A percentile compares a stretch with the other conserved stretches of the same genome.
These are phyloP conservation scores for Termitomyces sp. DNA, from an alignment of 768 basidiomycete genomes.

Conservation along the genomic window DNA sequence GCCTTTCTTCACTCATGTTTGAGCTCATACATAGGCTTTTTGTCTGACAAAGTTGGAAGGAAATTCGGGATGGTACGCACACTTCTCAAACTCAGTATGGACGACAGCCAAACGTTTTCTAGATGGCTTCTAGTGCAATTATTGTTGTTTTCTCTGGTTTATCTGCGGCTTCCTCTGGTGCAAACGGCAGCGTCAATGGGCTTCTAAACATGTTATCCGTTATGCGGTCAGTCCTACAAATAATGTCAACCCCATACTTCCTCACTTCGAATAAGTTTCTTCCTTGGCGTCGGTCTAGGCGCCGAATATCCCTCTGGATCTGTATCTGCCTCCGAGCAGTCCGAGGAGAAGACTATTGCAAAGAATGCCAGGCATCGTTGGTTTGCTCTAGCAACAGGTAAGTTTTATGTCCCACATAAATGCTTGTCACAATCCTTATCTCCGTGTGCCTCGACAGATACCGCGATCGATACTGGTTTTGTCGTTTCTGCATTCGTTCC, in stretches of 20 bases:
- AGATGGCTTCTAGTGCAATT: slow-evolving; percentile 80
- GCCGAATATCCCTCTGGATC: slow-evolving; percentile 89
- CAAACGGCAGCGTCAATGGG: slow-evolving; percentile 58
- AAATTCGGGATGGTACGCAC: slow-evolving; percentile 76
- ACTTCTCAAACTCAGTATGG: not conserved
- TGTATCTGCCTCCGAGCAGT: slow-evolving; percentile 83
- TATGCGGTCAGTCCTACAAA: slow-evolving; percentile 47
- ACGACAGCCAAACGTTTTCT: not conserved
- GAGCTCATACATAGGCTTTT: slow-evolving; percentile 33
- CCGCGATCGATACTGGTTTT: slow-evolving; percentile 82
- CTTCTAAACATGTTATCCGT: slow-evolving; percentile 72
- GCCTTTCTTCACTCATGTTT: not conserved
- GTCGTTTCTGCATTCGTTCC: slow-evolving; percentile 76
- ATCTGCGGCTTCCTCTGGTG: slow-evolving; percentile 79
- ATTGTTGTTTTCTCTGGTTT: slow-evolving; percentile 78
- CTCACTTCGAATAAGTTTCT: slow-evolving; percentile 43
- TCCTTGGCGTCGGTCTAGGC: slow-evolving; percentile 84
- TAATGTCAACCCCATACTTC: slow-evolving; percentile 9
- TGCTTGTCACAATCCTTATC: not conserved
- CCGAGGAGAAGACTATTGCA: slow-evolving; percentile 70
- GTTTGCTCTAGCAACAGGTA: slow-evolving; percentile 85
- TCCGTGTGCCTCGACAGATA: slow-evolving; percentile 33
- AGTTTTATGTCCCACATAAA: slow-evolving; percentile 7
- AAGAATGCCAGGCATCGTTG: slow-evolving; percentile 79
- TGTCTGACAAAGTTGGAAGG: slow-evolving; percentile 79